phyloP scores from a whole-genome alignment of 2,329 filamentous ascomycete species.

The Sclerotinia glacialis region DNA sequence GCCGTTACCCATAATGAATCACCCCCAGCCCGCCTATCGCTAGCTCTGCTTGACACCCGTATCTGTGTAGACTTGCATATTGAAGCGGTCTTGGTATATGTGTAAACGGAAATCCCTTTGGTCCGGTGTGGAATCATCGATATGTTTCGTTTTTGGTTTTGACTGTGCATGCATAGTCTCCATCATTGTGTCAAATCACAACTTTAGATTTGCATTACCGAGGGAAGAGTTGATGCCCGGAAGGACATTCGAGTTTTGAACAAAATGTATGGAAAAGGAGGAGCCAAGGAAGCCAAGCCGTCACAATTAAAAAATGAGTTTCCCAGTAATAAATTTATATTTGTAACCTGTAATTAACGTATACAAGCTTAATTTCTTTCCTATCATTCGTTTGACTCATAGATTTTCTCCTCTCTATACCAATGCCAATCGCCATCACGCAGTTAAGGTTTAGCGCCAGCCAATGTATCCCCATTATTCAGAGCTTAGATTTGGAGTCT shows the following conservation, averaged over 20 bases:
- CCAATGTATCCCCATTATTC: background rate
- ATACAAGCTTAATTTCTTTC: conserved; percentile 1
- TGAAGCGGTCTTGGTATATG: too few species aligned
- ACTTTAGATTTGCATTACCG: too few species aligned
- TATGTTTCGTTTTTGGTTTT: too few species aligned
- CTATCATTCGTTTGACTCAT: background rate
- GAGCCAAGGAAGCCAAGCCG: background rate
- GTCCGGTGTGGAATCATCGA: too few species aligned
- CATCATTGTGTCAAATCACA: too few species aligned
- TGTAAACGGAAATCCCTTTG: background rate
- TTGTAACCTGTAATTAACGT: background rate
- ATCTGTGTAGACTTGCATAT: too few species aligned
- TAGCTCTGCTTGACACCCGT: too few species aligned
- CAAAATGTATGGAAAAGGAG: background rate
- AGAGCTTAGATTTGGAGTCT: conserved; percentile 78
- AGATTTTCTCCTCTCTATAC: background rate
- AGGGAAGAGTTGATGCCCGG: background rate
- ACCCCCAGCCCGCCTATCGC: too few species aligned
- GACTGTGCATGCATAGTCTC: too few species aligned
- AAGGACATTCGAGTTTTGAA: background rate
- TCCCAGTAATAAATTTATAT: conserved; percentile 17
- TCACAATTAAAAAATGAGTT: background rate
- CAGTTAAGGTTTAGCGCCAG: conserved; percentile 21
- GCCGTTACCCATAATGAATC: too few species aligned
- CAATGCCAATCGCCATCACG: conserved; percentile 11